Percentiles rank a stretch among this genome's conserved stretches.
Conservation (phyloP, 2,329 filamentous ascomycete genomes). For the Phyllosticta ampelicida region DNA sequence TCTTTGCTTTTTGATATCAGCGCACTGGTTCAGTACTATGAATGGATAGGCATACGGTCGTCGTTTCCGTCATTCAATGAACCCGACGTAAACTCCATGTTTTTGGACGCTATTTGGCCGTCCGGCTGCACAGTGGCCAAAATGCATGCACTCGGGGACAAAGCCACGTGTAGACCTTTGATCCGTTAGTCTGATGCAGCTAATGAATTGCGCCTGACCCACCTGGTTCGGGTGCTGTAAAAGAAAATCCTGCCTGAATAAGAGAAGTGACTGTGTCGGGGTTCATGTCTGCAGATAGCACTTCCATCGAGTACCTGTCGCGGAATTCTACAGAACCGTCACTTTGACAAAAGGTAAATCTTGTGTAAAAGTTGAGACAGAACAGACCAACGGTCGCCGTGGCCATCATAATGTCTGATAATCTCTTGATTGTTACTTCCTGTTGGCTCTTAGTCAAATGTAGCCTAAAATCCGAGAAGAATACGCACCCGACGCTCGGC, state of each 20-base stretch:
- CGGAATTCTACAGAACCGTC: slow-evolving; percentile 75
- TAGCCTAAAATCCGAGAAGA: slow-evolving; percentile 1
- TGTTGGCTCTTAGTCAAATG: slow-evolving; percentile 17
- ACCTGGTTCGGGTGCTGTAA: slow-evolving; percentile 55
- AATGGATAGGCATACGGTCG: slow-evolving; percentile 10
- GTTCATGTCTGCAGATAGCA: slow-evolving; percentile 54
- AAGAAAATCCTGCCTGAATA: slow-evolving; percentile 68
- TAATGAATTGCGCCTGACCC: slow-evolving; percentile 17
- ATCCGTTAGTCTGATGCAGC: not conserved
- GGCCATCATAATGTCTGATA: slow-evolving; percentile 56
- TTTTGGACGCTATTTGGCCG: slow-evolving; percentile 30
- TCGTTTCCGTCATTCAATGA: slow-evolving; percentile 14
- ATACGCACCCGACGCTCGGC: slow-evolving; percentile 2
- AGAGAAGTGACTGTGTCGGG: slow-evolving; percentile 57
- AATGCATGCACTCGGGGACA: slow-evolving; percentile 39
- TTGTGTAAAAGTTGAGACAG: slow-evolving; percentile 57
- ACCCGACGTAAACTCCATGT: slow-evolving; percentile 31
- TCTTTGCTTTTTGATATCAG: slow-evolving; percentile 1
- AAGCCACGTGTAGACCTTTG: slow-evolving; percentile 29
- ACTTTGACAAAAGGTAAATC: slow-evolving; percentile 62
- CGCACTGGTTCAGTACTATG: too few species aligned
- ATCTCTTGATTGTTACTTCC: slow-evolving; percentile 38
- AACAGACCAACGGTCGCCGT: slow-evolving; percentile 62
- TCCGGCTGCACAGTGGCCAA: slow-evolving; percentile 35
- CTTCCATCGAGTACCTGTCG: slow-evolving; percentile 61